A percentile compares a stretch with the other conserved stretches of the same genome.
Evolutionary conservation across 805 yeast species (phyloP).

Genomic region (Suhomyces sp.): DNA sequence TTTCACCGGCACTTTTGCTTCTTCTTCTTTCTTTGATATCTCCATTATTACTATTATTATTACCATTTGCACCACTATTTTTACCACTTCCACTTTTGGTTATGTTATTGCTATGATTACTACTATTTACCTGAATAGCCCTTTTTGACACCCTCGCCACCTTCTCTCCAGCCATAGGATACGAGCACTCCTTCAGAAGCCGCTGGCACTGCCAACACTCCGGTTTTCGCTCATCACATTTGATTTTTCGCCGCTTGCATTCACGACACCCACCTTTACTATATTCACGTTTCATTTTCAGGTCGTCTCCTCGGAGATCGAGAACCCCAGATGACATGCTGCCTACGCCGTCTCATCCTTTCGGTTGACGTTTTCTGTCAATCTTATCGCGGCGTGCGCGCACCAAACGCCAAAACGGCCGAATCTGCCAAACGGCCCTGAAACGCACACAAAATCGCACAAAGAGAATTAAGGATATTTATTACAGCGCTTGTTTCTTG

Average conservation of each 20-base stretch:
- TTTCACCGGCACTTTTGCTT: no score
- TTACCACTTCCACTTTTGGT: no score
- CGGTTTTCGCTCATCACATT: slow-evolving; percentile 37
- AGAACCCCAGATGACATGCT: slow-evolving; percentile 13
- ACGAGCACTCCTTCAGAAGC: slow-evolving; percentile 32
- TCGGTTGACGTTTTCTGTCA: neutral
- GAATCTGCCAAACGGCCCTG: neutral
- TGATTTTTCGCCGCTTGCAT: slow-evolving; percentile 43
- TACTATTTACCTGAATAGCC: neutral
- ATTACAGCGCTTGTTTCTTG: neutral
- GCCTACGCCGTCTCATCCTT: neutral
- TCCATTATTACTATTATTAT: no score
- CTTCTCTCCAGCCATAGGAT: slow-evolving; percentile 36
- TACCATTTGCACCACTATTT: no score
- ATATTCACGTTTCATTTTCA: slow-evolving; percentile 20
- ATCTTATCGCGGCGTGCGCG: neutral
- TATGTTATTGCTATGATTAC: no score
- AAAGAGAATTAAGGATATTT: no score
- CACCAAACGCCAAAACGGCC: slow-evolving; percentile 4
- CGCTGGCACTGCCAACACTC: slow-evolving; percentile 36
- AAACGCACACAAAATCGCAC: no score
- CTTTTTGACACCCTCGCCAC: slow-evolving; percentile 30
- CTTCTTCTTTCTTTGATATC: no score
- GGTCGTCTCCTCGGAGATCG: slow-evolving; percentile 9
- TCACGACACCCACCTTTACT: slow-evolving; percentile 41